Conservation (phyloP, 352 stramenopile species). For the Pilasporangium apinafurcum region DNA sequence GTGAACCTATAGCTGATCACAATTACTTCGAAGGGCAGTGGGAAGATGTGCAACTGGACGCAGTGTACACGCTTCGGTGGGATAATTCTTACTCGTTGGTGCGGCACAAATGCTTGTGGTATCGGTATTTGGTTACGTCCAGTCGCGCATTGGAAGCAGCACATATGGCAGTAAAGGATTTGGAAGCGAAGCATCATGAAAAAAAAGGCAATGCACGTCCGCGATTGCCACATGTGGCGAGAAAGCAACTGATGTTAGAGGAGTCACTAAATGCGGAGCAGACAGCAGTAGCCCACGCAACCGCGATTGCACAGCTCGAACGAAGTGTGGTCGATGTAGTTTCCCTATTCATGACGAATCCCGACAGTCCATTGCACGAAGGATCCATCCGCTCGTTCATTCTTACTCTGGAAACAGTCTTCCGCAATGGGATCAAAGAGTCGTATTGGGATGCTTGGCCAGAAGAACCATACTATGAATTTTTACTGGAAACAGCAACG, state of each 20-base stretch:
- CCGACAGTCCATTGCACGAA: slow-evolving; percentile 69
- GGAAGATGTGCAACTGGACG: slow-evolving; percentile 16
- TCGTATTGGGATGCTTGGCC: slow-evolving; percentile 40
- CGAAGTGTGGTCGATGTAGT: slow-evolving; percentile 61
- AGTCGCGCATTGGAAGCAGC: slow-evolving; percentile 30
- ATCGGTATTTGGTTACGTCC: slow-evolving; percentile 43
- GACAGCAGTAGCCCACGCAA: slow-evolving; percentile 17
- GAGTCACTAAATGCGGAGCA: slow-evolving; percentile 14
- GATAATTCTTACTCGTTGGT: slow-evolving; percentile 77
- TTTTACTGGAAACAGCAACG: slow-evolving; percentile 47
- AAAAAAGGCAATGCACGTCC: slow-evolving; percentile 15
- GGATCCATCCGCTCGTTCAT: slow-evolving; percentile 53
- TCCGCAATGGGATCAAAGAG: slow-evolving; percentile 65
- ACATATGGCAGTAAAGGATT: slow-evolving; percentile 40
- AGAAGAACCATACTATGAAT: slow-evolving; percentile 68
- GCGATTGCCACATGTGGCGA: slow-evolving; percentile 21
- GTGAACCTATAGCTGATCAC: background rate
- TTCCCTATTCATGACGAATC: slow-evolving; percentile 57
- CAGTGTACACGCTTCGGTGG: slow-evolving; percentile 56
- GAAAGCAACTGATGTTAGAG: slow-evolving; percentile 26
- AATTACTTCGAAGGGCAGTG: slow-evolving; percentile 27
- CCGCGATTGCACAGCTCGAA: slow-evolving; percentile 20
- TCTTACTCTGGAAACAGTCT: slow-evolving; percentile 51
- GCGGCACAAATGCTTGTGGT: slow-evolving; percentile 56
- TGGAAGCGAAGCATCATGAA: slow-evolving; percentile 13